Evolutionary conservation across 1,284 basidiomycete genomes (phyloP), one percentile per base, ranked within the genome.

Genomic region (Leccinum cinnamomeum): DNA sequence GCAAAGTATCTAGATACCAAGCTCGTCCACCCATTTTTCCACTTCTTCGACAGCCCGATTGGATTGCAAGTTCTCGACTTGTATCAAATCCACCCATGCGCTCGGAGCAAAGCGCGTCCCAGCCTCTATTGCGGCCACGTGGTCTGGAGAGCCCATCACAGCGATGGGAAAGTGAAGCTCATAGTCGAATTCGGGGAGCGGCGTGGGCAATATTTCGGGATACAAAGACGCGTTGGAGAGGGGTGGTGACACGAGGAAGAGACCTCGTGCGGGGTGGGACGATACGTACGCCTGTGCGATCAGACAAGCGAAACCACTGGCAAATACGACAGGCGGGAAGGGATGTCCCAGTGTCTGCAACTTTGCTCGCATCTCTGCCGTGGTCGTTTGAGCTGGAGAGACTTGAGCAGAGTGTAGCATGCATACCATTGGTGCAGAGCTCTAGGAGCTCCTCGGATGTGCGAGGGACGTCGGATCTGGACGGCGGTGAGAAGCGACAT

Each of bases 271-370:
- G 2, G 86, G 86, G 68, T 87, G 75, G 37, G 86, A 88, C 7
- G 84, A 87, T 60, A 90, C 82, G 70, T 88, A 90, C 12, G 84
- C 80, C 70, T 90, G 86, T 10, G 85, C 82, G 58, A 90, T 81
- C 54, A 90, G 76, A 57, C 82, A 81, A 12, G 80, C 80, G 37
- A 67, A 35, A 50, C 65, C 62, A 48, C 44, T 67, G 1, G 88
- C 82, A 64, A 90, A 77, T 50, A 90, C 74, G 50, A 90, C 79
- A 0, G 88, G 88, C 1, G 87, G 83, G 67, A 88, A 90, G 11
- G 86, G 83, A 57, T 84, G 82, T 5, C 76, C 78, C 33, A 82
- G 77, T 7, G 82, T 71, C 23, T 76, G 76, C 46, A 84, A 73
- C 46, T 78, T 74, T 28, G 73, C 74, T 51, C 72, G 72, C 12